A percentile compares a stretch with the other conserved stretches of the same genome.
These are phyloP conservation scores for Linum lewisii DNA, from an alignment of 345 rosid genomes.

Conservation along the genomic window DNA sequence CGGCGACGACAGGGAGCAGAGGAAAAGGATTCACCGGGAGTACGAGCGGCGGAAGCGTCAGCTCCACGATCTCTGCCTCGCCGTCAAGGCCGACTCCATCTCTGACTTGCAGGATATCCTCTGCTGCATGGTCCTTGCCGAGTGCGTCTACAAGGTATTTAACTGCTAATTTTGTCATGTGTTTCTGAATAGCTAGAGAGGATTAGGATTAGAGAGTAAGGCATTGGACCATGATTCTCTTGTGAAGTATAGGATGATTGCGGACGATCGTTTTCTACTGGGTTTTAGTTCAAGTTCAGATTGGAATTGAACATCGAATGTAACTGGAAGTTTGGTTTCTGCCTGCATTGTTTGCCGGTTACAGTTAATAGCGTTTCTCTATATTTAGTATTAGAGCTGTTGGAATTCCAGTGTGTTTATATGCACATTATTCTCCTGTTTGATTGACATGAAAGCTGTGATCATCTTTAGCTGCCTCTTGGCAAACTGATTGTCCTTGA, in stretches of 20 bases:
- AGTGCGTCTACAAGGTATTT: constrained; percentile 89
- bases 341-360: background rate
- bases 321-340: too few relatives aligned
- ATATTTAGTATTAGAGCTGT: background rate
- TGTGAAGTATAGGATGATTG: background rate
- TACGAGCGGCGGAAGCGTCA: constrained; percentile 61
- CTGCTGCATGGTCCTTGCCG: constrained; percentile 94
- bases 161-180: background rate
- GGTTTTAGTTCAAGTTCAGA: too few relatives aligned
- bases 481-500: background rate
- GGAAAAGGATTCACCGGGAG: constrained; percentile 65
- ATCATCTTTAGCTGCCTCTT: background rate
- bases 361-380: too few relatives aligned
- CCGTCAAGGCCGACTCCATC: constrained; percentile 70
- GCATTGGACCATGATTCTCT: too few relatives aligned
- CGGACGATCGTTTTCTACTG: background rate
- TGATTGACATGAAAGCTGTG: background rate
- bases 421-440: background rate
- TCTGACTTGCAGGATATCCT: constrained; percentile 81
- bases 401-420: background rate
- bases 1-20: constrained; percentile 33
- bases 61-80: constrained; percentile 69
- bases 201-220: background rate
- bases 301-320: too few relatives aligned
- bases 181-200: background rate